Percentiles rank a stretch among this genome's conserved stretches.
These are phyloP conservation scores for Pachysandra terminalis DNA, from an alignment of 164 flowering plant genomes.

Conservation along the genomic window DNA sequence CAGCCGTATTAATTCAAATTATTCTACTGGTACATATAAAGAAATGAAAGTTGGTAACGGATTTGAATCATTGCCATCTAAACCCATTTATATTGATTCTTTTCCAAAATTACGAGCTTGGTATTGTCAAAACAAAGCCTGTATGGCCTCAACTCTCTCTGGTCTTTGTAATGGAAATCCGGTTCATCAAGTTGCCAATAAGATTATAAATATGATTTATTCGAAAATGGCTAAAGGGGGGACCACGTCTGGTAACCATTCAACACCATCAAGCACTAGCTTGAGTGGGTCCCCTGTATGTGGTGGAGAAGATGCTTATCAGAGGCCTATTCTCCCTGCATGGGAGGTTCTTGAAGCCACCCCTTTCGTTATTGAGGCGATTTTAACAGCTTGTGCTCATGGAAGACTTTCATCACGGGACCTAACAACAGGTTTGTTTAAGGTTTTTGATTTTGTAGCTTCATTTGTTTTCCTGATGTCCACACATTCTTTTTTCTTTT, in stretches of 20 bases:
- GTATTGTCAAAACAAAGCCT: constrained; percentile 78
- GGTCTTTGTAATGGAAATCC: constrained; percentile 62
- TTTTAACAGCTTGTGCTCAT: constrained; percentile 84
- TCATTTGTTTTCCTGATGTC: not conserved
- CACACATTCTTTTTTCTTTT: not conserved
- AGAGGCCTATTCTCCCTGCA: constrained; percentile 66
- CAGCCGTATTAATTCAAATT: constrained; percentile 33
- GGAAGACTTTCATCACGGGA: constrained; percentile 86
- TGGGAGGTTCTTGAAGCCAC: constrained; percentile 93
- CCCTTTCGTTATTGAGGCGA: constrained; percentile 84
- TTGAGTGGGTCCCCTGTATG: constrained; percentile 50
- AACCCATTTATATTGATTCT: constrained; percentile 65
- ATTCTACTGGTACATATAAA: constrained; percentile 26
- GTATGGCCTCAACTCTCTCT: constrained; percentile 79
- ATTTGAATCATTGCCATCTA: constrained; percentile 23
- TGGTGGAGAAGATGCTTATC: constrained; percentile 48
- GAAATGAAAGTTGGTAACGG: constrained; percentile 15
- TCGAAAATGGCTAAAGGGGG: constrained; percentile 54
- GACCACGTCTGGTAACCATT: constrained; percentile 28
- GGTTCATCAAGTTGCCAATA: constrained; percentile 74
- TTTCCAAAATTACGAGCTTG: constrained; percentile 79
- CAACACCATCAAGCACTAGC: constrained; percentile 50
- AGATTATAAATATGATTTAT: constrained; percentile 69
- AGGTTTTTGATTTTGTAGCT: not conserved
- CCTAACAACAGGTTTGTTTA: constrained; percentile 68